These are phyloP conservation scores for Botrytis porri DNA, from an alignment of 2,329 filamentous ascomycete species.

Conservation along the genomic window DNA sequence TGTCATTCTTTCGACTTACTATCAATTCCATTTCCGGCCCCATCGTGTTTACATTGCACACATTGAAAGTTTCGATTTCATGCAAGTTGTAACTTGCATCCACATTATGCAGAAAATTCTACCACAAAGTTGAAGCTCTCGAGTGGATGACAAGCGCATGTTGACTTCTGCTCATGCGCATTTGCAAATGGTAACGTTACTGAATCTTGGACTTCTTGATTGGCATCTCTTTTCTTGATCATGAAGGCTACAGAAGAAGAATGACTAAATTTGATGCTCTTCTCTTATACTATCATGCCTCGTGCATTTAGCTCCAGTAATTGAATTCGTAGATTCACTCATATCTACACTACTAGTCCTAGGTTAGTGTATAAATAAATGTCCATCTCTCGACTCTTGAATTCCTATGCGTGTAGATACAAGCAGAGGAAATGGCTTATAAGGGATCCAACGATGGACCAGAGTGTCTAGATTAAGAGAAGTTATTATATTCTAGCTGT, in stretches of 20 bases:
- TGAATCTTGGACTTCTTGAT: not conserved
- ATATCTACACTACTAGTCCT: not conserved
- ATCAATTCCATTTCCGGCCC: rapidly evolving
- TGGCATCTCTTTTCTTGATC: not conserved
- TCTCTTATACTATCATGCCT: not conserved
- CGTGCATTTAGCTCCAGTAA: not conserved
- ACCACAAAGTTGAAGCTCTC: not conserved
- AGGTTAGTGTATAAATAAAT: not conserved
- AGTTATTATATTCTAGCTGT: not conserved
- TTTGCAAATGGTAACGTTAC: rapidly evolving
- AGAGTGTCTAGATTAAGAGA: not conserved
- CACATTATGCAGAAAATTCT: not conserved
- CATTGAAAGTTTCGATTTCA: too few relatives aligned
- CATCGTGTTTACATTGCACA: not conserved
- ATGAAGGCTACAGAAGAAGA: not conserved
- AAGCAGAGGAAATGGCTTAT: rapidly evolving
- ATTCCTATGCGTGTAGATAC: not conserved
- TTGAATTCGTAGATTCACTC: not conserved
- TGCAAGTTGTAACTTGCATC: rapidly evolving
- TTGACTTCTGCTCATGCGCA: not conserved
- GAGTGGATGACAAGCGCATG: not conserved
- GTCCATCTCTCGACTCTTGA: too few relatives aligned
- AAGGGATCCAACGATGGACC: not conserved
- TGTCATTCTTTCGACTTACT: not conserved
- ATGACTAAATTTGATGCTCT: not conserved